Evolutionary conservation across 352 stramenopile genomes (phyloP).

Genomic region (Globisporangium viniferum): DNA sequence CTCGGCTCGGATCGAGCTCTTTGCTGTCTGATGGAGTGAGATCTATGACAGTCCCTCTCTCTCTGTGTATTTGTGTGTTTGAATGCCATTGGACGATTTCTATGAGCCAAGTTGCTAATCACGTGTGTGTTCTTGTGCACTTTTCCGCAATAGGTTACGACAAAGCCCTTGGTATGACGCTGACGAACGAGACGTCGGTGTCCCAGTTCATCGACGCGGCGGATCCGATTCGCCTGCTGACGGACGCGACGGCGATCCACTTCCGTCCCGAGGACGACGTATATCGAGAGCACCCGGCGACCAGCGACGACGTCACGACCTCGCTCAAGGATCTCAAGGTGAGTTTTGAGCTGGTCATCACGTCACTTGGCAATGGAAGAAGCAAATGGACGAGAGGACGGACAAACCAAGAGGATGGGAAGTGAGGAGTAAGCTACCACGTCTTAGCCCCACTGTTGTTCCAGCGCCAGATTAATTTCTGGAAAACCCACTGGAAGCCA

Average conservation of each 20-base stretch:
- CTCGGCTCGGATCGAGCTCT: constrained; percentile 22
- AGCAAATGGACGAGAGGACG: neutral
- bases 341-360: constrained; percentile 8
- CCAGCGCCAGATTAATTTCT: constrained; percentile 84
- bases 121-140: constrained; percentile 1
- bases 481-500: constrained; percentile 90
- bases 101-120: neutral
- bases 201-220: constrained; percentile 84
- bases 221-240: constrained; percentile 96
- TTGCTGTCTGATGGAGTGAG: constrained; percentile 64
- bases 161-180: constrained; percentile 73
- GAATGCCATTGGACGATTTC: neutral
- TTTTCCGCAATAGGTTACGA: constrained; percentile 85
- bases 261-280: constrained; percentile 86
- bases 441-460: constrained; percentile 88
- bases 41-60: constrained; percentile 77
- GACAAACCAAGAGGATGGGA: constrained; percentile 20
- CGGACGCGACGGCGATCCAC: constrained; percentile 91
- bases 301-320: constrained; percentile 73
- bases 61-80: constrained; percentile 10
- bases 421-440: constrained; percentile 79
- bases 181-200: constrained; percentile 84
- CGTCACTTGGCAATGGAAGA: neutral
- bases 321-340: constrained; percentile 93
- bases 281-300: constrained; percentile 77